Percentiles rank a stretch among this genome's conserved stretches.
phyloP scores from a whole-genome alignment of 108 stramenopile genomes.

The Cylindrotheca closterium region DNA sequence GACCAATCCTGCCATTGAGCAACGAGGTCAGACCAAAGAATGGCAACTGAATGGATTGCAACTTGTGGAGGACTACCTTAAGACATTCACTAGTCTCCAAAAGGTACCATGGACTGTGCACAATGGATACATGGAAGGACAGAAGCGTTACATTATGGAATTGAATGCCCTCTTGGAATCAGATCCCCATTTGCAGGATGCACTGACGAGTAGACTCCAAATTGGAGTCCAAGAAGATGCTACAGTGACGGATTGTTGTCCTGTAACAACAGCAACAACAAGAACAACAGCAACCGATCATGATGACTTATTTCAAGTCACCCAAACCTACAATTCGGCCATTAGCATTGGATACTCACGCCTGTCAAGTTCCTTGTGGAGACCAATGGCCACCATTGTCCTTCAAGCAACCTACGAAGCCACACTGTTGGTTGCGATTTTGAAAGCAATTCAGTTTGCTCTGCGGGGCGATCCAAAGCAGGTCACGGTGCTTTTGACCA shows the following conservation, averaged over 20 bases:
- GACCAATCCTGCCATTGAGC: not conserved
- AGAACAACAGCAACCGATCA: not conserved
- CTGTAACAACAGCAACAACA: not conserved
- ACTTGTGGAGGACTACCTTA: slow-evolving; percentile 14
- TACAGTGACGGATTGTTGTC: slow-evolving; percentile 18
- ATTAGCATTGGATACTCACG: slow-evolving; percentile 23
- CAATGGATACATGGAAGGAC: not conserved
- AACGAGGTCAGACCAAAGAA: slow-evolving; percentile 5
- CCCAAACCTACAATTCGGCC: slow-evolving; percentile 42
- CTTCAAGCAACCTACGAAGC: slow-evolving; percentile 51
- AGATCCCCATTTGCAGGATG: not conserved
- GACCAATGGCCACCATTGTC: slow-evolving; percentile 30
- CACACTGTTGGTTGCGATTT: slow-evolving; percentile 22
- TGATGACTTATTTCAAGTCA: not conserved
- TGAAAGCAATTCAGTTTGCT: slow-evolving; percentile 7
- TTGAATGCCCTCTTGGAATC: not conserved
- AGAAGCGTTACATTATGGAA: slow-evolving; percentile 7
- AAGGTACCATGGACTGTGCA: not conserved
- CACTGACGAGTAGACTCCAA: not conserved
- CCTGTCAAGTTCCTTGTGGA: slow-evolving; percentile 15
- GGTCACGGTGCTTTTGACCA: slow-evolving; percentile 32
- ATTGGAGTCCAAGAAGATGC: slow-evolving; percentile 26
- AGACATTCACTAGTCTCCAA: not conserved
- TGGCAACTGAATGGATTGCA: slow-evolving; percentile 22
- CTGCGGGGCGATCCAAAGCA: not conserved